These are phyloP conservation scores for Pichia nakasei DNA, from an alignment of 805 yeast genomes.

Conservation along the genomic window DNA sequence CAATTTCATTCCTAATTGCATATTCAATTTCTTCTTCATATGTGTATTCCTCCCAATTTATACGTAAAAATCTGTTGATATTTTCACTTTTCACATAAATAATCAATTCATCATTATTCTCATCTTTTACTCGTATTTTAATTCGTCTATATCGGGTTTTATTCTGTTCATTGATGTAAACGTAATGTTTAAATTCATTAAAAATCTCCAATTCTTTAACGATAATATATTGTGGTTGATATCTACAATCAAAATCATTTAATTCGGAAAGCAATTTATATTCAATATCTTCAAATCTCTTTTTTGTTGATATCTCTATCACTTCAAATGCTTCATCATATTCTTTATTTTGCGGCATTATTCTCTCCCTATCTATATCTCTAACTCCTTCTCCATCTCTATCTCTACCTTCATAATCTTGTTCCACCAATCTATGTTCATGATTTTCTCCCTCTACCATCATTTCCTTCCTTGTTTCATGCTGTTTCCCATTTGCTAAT, in stretches of 20 bases:
- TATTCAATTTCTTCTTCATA: conserved; percentile 1
- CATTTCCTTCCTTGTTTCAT: too few species aligned
- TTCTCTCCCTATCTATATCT: too few species aligned
- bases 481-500: too few species aligned
- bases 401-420: not conserved
- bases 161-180: not conserved
- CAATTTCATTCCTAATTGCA: not conserved
- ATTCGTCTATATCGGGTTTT: not conserved
- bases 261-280: conserved; percentile 1
- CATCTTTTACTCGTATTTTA: conserved; percentile 5
- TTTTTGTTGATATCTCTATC: not conserved
- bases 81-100: not conserved
- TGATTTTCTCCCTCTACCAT: too few species aligned
- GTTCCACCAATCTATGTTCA: too few species aligned
- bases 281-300: not conserved
- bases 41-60: not conserved
- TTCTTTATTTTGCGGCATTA: too few species aligned
- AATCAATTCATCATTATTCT: not conserved
- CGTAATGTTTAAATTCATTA: not conserved
- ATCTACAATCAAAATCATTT: not conserved
- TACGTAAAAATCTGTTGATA: not conserved
- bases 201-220: not conserved
- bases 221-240: conserved; percentile 1
- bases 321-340: too few species aligned
- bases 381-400: not conserved